A percentile compares a stretch with the other conserved stretches of the same genome.
phyloP scores from a whole-genome alignment of 345 rosid species.

The Fremontodendron californicum region DNA sequence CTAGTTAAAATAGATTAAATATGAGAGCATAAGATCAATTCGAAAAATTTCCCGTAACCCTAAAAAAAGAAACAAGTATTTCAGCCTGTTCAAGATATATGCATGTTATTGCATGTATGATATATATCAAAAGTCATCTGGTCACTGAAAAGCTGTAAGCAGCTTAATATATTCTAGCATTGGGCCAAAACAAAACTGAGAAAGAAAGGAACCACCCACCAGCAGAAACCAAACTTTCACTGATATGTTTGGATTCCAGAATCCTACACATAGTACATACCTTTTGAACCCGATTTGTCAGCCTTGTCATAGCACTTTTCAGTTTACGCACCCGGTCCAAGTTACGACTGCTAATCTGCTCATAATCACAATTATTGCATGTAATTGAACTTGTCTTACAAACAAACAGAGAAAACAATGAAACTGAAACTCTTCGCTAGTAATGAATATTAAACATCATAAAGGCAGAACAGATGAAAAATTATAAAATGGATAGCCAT shows the following conservation, averaged over 20 bases:
- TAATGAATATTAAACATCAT: neutral
- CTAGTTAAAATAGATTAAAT: neutral
- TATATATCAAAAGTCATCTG: neutral
- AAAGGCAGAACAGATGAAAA: neutral
- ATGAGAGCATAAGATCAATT: neutral
- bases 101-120: neutral
- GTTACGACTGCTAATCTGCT: constrained; percentile 58
- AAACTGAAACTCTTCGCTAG: neutral
- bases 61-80: neutral
- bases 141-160: neutral
- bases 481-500: neutral
- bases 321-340: constrained; percentile 50
- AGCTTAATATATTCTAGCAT: neutral
- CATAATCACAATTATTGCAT: neutral
- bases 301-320: constrained; percentile 59
- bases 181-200: constrained; percentile 4
- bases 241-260: neutral
- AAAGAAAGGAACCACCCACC: neutral
- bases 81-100: neutral
- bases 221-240: neutral
- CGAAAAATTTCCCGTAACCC: neutral
- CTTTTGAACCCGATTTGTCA: constrained; percentile 54
- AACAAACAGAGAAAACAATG: constrained; percentile 1
- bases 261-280: constrained; percentile 22
- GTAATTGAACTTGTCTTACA: constrained; percentile 3